These are phyloP conservation scores for Thermomucor indicae-seudaticae DNA, from an alignment of 371 early-diverging fungal species.

Conservation along the genomic window DNA sequence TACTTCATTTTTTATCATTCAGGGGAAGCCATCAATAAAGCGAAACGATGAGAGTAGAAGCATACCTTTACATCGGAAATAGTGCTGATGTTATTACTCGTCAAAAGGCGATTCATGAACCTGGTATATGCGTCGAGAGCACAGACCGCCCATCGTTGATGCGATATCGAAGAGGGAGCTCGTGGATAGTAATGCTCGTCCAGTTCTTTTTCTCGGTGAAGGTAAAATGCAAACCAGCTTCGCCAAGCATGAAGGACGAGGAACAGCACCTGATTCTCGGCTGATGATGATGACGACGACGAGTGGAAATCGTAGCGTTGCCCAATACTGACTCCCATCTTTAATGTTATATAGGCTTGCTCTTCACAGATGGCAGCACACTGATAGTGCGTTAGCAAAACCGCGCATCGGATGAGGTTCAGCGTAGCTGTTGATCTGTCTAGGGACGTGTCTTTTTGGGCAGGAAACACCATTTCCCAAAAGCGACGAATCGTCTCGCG, in stretches of 20 bases:
- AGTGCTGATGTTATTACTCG: background rate
- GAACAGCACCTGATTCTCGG: background rate
- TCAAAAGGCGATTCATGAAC: slow-evolving; percentile 9
- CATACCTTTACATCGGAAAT: slow-evolving; percentile 11
- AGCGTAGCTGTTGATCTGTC: background rate
- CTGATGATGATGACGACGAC: background rate
- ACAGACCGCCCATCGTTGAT: slow-evolving; percentile 16
- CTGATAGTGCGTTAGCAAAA: slow-evolving; percentile 35
- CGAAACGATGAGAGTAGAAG: too few relatives aligned
- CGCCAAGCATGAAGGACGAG: slow-evolving; percentile 13
- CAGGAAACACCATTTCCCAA: slow-evolving; percentile 16
- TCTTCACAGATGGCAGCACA: slow-evolving; percentile 26
- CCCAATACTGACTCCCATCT: slow-evolving; percentile 16
- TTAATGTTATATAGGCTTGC: slow-evolving; percentile 26
- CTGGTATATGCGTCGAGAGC: slow-evolving; percentile 12
- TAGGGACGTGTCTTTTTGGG: background rate
- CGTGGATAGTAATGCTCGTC: too few relatives aligned
- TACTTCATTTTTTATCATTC: too few relatives aligned
- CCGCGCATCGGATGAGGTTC: slow-evolving; percentile 16
- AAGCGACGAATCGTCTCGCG: slow-evolving; percentile 26
- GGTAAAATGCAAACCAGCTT: slow-evolving; percentile 15
- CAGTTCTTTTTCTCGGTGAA: slow-evolving; percentile 14
- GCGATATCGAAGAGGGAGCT: too few relatives aligned
- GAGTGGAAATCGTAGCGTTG: slow-evolving; percentile 1
- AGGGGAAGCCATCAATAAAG: too few relatives aligned